Conservation (phyloP, 2,329 filamentous ascomycete species). For the Didymella pomorum region DNA sequence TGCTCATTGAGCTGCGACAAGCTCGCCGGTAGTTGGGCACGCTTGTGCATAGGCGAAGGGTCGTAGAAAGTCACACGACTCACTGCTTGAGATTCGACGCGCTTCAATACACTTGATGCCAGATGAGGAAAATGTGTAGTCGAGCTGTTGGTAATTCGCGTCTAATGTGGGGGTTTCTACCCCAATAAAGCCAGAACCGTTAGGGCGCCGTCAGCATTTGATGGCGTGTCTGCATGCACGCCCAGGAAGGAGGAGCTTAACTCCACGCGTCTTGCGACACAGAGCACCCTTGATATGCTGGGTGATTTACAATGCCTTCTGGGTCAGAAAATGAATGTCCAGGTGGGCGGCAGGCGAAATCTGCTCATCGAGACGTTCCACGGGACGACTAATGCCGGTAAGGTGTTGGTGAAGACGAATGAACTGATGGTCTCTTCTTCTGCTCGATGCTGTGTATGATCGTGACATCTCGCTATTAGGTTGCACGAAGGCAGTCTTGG, state of each 20-base stretch:
- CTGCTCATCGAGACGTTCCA: background rate
- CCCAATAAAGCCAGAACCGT: background rate
- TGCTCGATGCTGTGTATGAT: background rate
- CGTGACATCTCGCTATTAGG: conserved; percentile 6
- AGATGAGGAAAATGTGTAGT: background rate
- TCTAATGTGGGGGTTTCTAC: background rate
- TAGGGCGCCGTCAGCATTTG: background rate
- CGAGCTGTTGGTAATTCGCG: background rate
- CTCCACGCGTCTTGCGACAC: background rate
- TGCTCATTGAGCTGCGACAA: conserved; percentile 1
- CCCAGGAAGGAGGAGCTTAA: conserved; percentile 6
- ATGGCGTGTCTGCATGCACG: conserved; percentile 13
- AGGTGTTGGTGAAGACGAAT: background rate
- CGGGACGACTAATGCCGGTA: background rate
- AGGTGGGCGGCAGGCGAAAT: background rate
- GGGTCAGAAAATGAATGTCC: background rate
- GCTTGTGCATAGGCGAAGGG: background rate
- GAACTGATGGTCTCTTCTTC: background rate
- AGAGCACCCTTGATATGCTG: background rate
- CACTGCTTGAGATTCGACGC: background rate
- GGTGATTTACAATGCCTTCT: background rate
- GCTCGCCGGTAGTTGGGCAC: conserved; percentile 1
- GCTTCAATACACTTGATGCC: background rate
- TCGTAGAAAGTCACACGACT: background rate
- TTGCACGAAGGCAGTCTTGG: conserved; percentile 2